phyloP scores from a whole-genome alignment of 257 asterid genomes.

The Ilex asprella region DNA sequence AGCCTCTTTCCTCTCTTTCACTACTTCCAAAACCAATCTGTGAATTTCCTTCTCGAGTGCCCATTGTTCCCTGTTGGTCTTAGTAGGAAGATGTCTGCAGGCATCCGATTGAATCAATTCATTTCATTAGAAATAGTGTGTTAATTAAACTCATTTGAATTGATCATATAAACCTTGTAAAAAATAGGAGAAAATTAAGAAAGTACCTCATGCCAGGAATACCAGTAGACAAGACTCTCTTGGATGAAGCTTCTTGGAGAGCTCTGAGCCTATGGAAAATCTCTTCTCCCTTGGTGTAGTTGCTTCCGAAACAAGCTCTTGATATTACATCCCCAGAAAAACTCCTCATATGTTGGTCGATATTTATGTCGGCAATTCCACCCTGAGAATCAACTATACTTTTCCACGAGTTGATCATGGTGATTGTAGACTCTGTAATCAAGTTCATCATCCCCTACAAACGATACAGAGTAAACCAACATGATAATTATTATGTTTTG shows the following conservation, averaged over 20 bases:
- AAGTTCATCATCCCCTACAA: slow-evolving; percentile 41
- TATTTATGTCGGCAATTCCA: slow-evolving; percentile 21
- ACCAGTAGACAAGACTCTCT: slow-evolving; percentile 24
- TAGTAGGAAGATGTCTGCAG: slow-evolving; percentile 45
- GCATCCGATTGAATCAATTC: too few relatives aligned
- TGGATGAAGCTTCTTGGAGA: slow-evolving; percentile 26
- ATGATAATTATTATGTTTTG: too few relatives aligned
- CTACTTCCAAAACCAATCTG: slow-evolving; percentile 29
- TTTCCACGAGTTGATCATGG: slow-evolving; percentile 32
- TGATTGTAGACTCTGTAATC: slow-evolving; percentile 24
- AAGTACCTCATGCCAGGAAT: slow-evolving; percentile 38
- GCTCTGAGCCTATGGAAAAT: slow-evolving; percentile 25
- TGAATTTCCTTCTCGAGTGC: slow-evolving; percentile 41
- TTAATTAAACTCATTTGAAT: too few relatives aligned
- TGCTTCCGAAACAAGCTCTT: slow-evolving; percentile 47
- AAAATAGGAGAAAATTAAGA: too few relatives aligned
- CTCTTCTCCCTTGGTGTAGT: slow-evolving; percentile 33
- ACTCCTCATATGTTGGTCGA: slow-evolving; percentile 27
- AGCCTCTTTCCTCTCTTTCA: slow-evolving; percentile 26
- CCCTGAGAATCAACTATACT: slow-evolving; percentile 14
- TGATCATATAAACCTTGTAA: too few relatives aligned
- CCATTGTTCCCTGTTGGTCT: slow-evolving; percentile 38
- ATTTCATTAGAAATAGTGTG: too few relatives aligned
- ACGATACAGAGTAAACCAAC: too few relatives aligned
- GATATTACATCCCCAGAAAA: slow-evolving; percentile 47